Percentiles rank a stretch among this genome's conserved stretches.
Evolutionary conservation across 257 asterid genomes (phyloP).

Genomic region (Solanum rostratum): DNA sequence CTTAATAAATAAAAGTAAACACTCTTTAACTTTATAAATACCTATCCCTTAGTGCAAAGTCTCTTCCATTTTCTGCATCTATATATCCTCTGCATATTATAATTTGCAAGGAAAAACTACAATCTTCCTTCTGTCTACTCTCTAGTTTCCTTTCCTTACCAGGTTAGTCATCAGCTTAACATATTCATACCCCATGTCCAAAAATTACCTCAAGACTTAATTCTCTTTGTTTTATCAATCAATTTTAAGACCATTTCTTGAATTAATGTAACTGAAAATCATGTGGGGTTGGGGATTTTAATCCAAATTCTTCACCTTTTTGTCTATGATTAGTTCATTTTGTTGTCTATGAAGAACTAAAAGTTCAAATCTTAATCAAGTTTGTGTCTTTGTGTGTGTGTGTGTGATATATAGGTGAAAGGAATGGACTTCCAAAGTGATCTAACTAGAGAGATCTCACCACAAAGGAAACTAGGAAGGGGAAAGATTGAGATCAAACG

Average conservation of each 20-base stretch:
- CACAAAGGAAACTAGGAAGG: constrained; percentile 55
- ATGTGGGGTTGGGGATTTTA: not conserved
- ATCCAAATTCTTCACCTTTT: not conserved
- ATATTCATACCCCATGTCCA: not conserved
- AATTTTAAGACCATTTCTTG: constrained; percentile 1
- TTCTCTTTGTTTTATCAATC: not conserved
- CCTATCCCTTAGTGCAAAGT: constrained; percentile 21
- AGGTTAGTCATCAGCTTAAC: constrained; percentile 8
- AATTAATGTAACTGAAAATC: not conserved
- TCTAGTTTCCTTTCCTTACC: constrained; percentile 8
- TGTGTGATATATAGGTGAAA: not conserved
- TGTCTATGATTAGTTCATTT: not conserved
- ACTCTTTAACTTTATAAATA: constrained; percentile 30
- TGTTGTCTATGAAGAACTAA: not conserved
- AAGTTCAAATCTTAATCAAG: not conserved
- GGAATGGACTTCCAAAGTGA: constrained; percentile 57
- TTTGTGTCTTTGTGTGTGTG: not conserved
- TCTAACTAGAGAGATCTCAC: constrained; percentile 55
- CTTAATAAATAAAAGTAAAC: not conserved
- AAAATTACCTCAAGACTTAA: not conserved
- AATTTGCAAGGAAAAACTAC: constrained; percentile 9
- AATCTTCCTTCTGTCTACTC: constrained; percentile 5
- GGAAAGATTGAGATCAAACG: constrained; percentile 92
- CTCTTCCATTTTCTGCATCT: constrained; percentile 36
- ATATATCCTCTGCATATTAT: constrained; percentile 16